Conservation (phyloP, 306 rosid genomes). For the Corylus americana region DNA sequence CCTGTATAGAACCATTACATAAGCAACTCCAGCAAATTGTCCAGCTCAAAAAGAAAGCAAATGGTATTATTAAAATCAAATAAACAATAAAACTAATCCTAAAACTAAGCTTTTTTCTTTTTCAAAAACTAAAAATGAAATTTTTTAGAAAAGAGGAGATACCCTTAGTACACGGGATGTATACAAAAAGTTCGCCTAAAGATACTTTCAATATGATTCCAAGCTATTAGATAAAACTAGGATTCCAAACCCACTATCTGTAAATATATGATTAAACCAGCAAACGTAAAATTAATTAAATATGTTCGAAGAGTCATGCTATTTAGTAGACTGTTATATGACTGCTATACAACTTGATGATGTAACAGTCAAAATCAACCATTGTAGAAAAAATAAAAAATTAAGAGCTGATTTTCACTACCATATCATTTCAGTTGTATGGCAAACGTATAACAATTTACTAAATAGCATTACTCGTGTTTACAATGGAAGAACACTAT, state of each 20-base stretch:
- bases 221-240: not conserved
- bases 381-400: too few species aligned
- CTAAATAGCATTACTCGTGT: not conserved
- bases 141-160: not conserved
- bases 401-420: too few species aligned
- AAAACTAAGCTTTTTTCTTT: not conserved
- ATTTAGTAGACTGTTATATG: too few species aligned
- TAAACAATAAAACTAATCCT: not conserved
- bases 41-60: slow-evolving; percentile 20
- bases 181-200: too few species aligned
- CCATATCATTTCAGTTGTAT: too few species aligned
- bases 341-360: too few species aligned
- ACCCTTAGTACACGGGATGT: not conserved
- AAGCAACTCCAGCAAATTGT: slow-evolving; percentile 26
- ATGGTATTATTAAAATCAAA: not conserved
- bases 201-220: too few species aligned
- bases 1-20: slow-evolving; percentile 49
- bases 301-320: not conserved
- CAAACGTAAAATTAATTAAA: not conserved
- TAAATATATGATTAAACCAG: not conserved
- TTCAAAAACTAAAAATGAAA: too few species aligned
- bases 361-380: too few species aligned
- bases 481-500: not conserved
- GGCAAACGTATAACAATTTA: too few species aligned
- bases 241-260: not conserved